These are phyloP conservation scores for Leucoagaricus sp. DNA, from an alignment of 1,284 basidiomycete genomes.

Conservation along the genomic window DNA sequence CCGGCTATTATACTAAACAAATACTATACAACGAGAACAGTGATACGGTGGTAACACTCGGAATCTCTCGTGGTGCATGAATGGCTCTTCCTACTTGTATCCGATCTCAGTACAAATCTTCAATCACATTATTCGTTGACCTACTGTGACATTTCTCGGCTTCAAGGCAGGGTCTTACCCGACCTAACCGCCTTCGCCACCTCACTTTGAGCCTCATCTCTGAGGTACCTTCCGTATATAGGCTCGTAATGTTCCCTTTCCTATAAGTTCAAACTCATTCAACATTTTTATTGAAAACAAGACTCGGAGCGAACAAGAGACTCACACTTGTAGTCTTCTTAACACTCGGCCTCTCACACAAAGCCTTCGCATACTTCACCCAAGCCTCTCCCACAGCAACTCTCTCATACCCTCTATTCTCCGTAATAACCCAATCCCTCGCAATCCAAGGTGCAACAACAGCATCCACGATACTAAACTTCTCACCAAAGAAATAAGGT, in stretches of 20 bases:
- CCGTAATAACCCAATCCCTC: conserved; percentile 48
- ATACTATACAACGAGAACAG: not conserved
- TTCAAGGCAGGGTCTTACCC: conserved; percentile 46
- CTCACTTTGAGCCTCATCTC: conserved; percentile 61
- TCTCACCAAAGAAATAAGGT: conserved; percentile 59
- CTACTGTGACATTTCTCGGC: too few relatives aligned
- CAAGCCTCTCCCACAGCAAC: conserved; percentile 47
- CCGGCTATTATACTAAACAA: too few relatives aligned
- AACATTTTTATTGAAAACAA: not conserved
- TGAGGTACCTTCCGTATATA: conserved; percentile 57
- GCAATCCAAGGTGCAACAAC: conserved; percentile 61
- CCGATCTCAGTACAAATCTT: too few relatives aligned
- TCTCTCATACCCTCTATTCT: conserved; percentile 52
- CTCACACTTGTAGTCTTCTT: conserved; percentile 52
- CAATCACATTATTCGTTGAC: too few relatives aligned
- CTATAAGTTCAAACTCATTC: conserved; percentile 30
- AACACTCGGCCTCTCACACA: conserved; percentile 51
- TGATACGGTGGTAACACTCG: not conserved
- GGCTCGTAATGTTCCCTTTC: conserved; percentile 47
- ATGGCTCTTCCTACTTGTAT: too few relatives aligned
- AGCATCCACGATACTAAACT: conserved; percentile 59
- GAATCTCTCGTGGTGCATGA: too few relatives aligned
- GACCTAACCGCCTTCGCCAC: conserved; percentile 58
- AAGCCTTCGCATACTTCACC: conserved; percentile 44
- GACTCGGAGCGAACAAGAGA: conserved; percentile 9